Base-by-base conservation (phyloP, 2,329 filamentous ascomycete genomes). In the Parastagonospora avenae region DNA sequence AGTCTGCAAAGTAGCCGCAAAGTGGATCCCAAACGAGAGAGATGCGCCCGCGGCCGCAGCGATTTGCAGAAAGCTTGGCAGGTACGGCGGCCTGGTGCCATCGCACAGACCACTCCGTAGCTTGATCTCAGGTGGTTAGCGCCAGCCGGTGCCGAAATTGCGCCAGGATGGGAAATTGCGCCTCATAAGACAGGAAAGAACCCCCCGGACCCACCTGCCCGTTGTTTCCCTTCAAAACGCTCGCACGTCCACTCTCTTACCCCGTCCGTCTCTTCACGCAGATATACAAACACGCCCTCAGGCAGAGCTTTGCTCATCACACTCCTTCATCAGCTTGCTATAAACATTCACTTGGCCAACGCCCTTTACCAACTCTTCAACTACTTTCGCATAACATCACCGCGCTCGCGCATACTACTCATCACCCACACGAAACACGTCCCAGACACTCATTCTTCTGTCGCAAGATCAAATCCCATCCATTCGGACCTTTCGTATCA, bases 161-260 rank as follows among this genome's bases (percentile, higher is more conserved):
- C 56, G 35, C 52, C 52, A 55, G 52, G 54, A 40, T 36, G 56
- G 60, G 64, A 67, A 52, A 67, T 67, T 66, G 60, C 61, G 52
- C 52, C 59, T 60, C 57, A 57, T 57, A 63, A 60, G 58, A 50
- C 36, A 50, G 44, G 48, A 49, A 51, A 28, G 46, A 44, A 40
- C 50, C 52, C 52, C 53, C 50, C 50, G 52, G 49, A 42, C 43
- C 50, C 52, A 52, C 58, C 48, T 52, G 31, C 59, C 52, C 56
- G 50, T 50, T 63, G 56, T 67, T 58, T 38, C 50, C 50, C 55
- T 53, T 52, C 55, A 64, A 66, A 56, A 57, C 62, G 55, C 52
- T 42, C 50, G 51, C 58, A 51, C 52, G 43, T 52, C 52, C 50
- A 43, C 53, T 48, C 55, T 60, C 63, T 49, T 49, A 52, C 42